Evolutionary conservation across 2,329 filamentous ascomycete species (phyloP).

Genomic region (Fusarium udum): DNA sequence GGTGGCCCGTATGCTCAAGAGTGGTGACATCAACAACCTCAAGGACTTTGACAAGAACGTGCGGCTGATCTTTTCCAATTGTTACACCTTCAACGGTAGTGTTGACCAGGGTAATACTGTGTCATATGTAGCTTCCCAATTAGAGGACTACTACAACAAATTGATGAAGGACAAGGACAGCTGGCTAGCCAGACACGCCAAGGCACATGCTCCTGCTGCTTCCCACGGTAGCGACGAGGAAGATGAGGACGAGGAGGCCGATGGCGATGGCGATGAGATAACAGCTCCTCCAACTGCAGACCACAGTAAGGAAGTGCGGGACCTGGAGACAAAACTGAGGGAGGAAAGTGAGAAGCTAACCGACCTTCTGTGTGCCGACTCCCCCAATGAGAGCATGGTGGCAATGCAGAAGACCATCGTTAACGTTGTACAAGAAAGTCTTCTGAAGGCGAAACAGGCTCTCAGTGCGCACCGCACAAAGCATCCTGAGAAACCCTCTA

Average conservation of each 20-base stretch:
- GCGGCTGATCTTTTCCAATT: constrained; percentile 86
- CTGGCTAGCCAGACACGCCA: constrained; percentile 82
- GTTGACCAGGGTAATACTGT: constrained; percentile 71
- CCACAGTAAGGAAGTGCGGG: constrained; percentile 58
- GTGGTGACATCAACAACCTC: constrained; percentile 80
- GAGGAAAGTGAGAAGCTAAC: constrained; percentile 69
- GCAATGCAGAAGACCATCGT: constrained; percentile 70
- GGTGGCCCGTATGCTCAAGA: constrained; percentile 79
- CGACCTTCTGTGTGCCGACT: constrained; percentile 60
- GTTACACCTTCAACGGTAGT: constrained; percentile 84
- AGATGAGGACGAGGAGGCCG: constrained; percentile 72
- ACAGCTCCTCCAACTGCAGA: constrained; percentile 55
- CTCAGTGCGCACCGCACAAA: constrained; percentile 61
- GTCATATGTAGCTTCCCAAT: constrained; percentile 73
- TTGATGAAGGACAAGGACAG: constrained; percentile 82
- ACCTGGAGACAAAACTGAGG: constrained; percentile 60
- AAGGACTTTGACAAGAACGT: constrained; percentile 90
- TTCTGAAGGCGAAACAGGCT: constrained; percentile 76
- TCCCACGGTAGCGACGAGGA: constrained; percentile 75
- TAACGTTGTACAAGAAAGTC: constrained; percentile 72
- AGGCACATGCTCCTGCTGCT: constrained; percentile 62
- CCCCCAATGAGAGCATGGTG: constrained; percentile 62
- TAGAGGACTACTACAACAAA: constrained; percentile 78
- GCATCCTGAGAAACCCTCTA: constrained; percentile 65
- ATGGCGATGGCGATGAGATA: constrained; percentile 56